Evolutionary conservation across 2,329 filamentous ascomycete genomes (phyloP), one percentile per base, ranked within the genome.

Genomic region (Penicillium sumatraense): DNA sequence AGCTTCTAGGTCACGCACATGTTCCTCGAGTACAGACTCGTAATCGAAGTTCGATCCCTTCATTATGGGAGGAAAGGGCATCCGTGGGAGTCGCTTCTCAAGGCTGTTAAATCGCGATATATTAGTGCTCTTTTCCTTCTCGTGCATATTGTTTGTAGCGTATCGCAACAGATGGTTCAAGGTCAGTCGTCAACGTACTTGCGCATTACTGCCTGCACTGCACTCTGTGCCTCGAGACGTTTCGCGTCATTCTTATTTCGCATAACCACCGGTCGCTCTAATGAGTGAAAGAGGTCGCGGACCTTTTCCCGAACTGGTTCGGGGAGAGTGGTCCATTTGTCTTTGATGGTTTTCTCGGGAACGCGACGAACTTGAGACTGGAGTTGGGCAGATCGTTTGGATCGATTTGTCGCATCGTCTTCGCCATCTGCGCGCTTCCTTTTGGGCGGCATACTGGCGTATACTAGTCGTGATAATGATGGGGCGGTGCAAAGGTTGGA

Each of bases 301-400:
- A 79, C 67, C 49, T 73, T 77, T 35, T 75, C 75, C 60, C 78
- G 77, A 3, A 71, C 71, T 2, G 73, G 67, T 26, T 75, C 73
- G 1, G 76, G 73, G 2, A 79, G 68, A 5, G 77, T 75, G 11
- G 72, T 69, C 77, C 77, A 79, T 72, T 78, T 78, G 35, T 74
- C 70, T 48, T 76, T 76, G 62, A 79, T 77, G 8, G 74, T 76
- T 44, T 69, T 67, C 57, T 78, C 73, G 8, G 75, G 69, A 29
- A 79, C 67, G 48, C 75, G 74, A 50, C 74, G 75, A 40, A 77
- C 66, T 20, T 70, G 72, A 9, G 75, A 71, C 58, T 76, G 72
- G 29, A 79, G 63, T 45, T 72, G 73, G 13, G 75, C 72, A 44
- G 71, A 77, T 48, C 61, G 65, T 56, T 72, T 74, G 26, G 55